Conservation (phyloP, 768 basidiomycete species). For the Lactarius indigo region DNA sequence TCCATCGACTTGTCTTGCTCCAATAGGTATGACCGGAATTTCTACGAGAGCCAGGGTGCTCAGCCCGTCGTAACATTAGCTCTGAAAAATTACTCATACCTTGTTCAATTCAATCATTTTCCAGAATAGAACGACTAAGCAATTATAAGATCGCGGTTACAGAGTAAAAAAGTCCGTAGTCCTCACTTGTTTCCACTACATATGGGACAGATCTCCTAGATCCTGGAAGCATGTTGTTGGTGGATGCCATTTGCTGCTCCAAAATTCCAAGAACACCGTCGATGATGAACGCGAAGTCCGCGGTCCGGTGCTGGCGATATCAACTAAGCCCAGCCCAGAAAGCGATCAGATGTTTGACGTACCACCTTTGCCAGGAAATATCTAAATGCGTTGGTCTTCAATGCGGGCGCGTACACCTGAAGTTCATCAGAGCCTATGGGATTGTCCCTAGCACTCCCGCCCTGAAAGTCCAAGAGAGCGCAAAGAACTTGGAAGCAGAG, state of each 20-base stretch:
- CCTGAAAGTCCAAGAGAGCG: constrained; percentile 76
- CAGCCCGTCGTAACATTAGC: background rate
- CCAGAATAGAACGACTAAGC: constrained; percentile 77
- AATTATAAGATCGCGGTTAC: background rate
- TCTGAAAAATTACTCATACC: constrained; percentile 38
- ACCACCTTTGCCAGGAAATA: constrained; percentile 78
- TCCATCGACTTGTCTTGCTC: constrained; percentile 80
- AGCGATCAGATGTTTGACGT: background rate
- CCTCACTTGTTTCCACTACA: constrained; percentile 70
- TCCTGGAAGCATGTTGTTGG: constrained; percentile 77
- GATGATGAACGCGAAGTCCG: constrained; percentile 84
- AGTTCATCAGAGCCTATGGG: constrained; percentile 41
- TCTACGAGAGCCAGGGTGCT: constrained; percentile 44
- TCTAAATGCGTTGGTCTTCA: constrained; percentile 81
- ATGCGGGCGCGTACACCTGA: constrained; percentile 47
- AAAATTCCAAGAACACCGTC: constrained; percentile 65
- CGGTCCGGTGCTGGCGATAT: constrained; percentile 68
- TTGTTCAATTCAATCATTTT: constrained; percentile 92
- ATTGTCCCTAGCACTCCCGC: constrained; percentile 63
- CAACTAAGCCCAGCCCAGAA: background rate
- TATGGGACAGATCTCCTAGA: constrained; percentile 82
- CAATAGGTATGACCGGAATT: constrained; percentile 80
- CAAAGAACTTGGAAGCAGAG: constrained; percentile 76
- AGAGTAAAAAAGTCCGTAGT: constrained; percentile 28
- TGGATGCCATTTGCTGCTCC: constrained; percentile 70